Percentiles rank a stretch among this genome's conserved stretches.
Conservation (phyloP, 1,284 basidiomycete genomes). For the Mycosarcoma maydis region DNA sequence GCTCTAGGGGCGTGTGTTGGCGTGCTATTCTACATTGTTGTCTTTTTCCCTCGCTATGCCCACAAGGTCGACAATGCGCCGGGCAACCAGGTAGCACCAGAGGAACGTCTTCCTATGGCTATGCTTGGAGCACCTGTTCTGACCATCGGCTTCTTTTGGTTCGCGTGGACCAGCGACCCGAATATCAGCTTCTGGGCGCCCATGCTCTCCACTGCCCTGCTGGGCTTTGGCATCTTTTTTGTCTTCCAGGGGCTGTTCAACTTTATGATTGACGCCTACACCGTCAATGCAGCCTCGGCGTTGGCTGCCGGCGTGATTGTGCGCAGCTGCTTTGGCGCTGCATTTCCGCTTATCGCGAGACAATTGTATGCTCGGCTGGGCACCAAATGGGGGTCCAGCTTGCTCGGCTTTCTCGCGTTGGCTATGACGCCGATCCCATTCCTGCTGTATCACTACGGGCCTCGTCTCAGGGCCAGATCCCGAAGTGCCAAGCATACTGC, state of each 20-base stretch:
- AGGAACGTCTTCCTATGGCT: conserved; percentile 44
- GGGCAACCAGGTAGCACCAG: conserved; percentile 47
- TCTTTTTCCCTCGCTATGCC: conserved; percentile 47
- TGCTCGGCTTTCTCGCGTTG: conserved; percentile 77
- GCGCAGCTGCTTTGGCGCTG: conserved; percentile 74
- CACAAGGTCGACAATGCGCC: conserved; percentile 16
- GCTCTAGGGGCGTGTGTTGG: conserved; percentile 46
- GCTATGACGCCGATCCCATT: conserved; percentile 77
- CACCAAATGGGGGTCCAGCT: conserved; percentile 77
- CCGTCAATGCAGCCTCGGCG: conserved; percentile 70
- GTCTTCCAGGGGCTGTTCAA: conserved; percentile 71
- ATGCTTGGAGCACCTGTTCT: conserved; percentile 64
- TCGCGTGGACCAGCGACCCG: conserved; percentile 43
- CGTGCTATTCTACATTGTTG: conserved; percentile 28
- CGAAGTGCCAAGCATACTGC: conserved; percentile 5
- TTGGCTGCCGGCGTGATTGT: conserved; percentile 76
- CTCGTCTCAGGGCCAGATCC: conserved; percentile 63
- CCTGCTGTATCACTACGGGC: conserved; percentile 67
- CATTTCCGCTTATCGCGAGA: conserved; percentile 69
- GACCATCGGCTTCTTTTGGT: conserved; percentile 67
- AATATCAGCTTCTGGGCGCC: conserved; percentile 67
- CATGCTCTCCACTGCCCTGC: conserved; percentile 69
- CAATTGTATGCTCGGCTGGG: conserved; percentile 73
- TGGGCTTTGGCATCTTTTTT: conserved; percentile 69
- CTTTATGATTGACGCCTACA: conserved; percentile 70